These are phyloP conservation scores for Rosa lucieae DNA, from an alignment of 306 rosid species.

Conservation along the genomic window DNA sequence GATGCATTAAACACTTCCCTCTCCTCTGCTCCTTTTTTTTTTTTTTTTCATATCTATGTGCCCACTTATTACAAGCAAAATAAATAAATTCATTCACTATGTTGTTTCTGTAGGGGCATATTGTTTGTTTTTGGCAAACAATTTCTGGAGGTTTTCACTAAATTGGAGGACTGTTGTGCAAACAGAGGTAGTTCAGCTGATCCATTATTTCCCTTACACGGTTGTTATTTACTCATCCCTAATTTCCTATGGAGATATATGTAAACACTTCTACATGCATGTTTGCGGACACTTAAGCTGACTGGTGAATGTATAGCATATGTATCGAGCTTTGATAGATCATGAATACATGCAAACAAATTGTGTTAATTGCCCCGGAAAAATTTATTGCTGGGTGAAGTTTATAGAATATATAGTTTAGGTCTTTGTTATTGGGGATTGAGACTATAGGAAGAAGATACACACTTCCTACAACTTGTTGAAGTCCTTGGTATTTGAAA, in stretches of 20 bases:
- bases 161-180: neutral
- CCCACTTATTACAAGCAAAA: too few relatives aligned
- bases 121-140: too few relatives aligned
- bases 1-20: conserved; percentile 23
- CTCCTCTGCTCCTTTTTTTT: conserved; percentile 3
- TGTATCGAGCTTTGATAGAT: neutral
- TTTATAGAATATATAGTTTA: neutral
- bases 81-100: too few relatives aligned
- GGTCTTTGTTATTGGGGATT: neutral
- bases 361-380: neutral
- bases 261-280: neutral
- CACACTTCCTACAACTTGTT: neutral
- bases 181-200: neutral
- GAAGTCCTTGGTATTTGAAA: neutral
- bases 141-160: neutral
- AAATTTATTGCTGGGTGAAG: neutral
- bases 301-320: neutral
- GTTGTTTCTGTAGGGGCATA: too few relatives aligned
- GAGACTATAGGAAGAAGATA: neutral
- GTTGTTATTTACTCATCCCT: too few relatives aligned
- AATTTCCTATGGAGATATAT: too few relatives aligned
- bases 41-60: too few relatives aligned
- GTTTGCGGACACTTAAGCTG: neutral
- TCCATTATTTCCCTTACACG: neutral
- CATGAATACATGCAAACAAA: neutral